Percentiles rank a stretch among this genome's conserved stretches.
Evolutionary conservation across 441 rosid species (phyloP).

Genomic region (Pelargonium fulgidum): DNA sequence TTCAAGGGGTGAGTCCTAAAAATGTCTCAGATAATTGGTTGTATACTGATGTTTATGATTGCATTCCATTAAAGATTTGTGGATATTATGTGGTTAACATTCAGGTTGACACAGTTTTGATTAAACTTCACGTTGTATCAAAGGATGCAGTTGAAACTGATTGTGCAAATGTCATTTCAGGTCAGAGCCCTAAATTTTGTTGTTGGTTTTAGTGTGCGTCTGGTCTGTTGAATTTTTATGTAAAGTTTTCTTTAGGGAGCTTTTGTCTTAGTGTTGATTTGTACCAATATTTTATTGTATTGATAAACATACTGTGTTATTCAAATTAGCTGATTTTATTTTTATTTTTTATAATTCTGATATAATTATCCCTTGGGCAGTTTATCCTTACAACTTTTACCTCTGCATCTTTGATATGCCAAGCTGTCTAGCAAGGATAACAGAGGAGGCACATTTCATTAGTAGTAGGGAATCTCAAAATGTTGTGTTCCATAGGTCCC

Average conservation of each 20-base stretch:
- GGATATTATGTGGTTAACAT: constrained; percentile 19
- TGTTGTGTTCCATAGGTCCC: not conserved
- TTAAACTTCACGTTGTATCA: constrained; percentile 46
- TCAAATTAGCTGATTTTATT: not conserved
- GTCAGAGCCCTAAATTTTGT: constrained; percentile 28
- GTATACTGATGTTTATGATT: constrained; percentile 13
- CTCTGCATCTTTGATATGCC: not conserved
- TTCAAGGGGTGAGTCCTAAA: constrained; percentile 55
- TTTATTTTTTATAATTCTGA: not conserved
- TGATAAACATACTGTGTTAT: constrained; percentile 3
- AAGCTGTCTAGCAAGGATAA: not conserved
- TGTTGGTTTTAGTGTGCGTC: constrained; percentile 15
- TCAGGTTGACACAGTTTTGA: constrained; percentile 51
- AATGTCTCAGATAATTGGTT: constrained; percentile 14
- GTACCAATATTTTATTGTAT: constrained; percentile 15
- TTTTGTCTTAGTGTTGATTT: not conserved
- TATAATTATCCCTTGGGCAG: not conserved
- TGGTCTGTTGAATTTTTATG: constrained; percentile 8
- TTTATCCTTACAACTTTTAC: not conserved
- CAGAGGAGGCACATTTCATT: not conserved
- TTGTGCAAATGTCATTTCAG: constrained; percentile 36
- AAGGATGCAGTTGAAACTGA: constrained; percentile 42
- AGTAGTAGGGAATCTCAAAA: not conserved
- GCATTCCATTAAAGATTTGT: constrained; percentile 17
- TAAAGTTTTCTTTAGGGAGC: constrained; percentile 5